Evolutionary conservation across 768 basidiomycete genomes (phyloP).

Genomic region (Tricholoma terreum): DNA sequence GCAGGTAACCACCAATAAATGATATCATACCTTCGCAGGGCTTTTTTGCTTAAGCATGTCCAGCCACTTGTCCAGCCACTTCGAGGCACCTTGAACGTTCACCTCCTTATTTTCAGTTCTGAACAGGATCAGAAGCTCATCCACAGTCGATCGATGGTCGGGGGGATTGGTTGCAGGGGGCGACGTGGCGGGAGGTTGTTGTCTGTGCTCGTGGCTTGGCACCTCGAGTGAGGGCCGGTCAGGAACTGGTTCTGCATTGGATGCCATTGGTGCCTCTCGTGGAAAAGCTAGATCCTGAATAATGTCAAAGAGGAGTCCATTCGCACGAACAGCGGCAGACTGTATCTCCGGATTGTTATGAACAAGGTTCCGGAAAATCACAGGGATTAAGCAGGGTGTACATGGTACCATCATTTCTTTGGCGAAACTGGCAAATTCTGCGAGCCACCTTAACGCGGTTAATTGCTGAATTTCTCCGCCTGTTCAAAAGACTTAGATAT

Average conservation of each 20-base stretch:
- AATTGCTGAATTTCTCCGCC: constrained; percentile 96
- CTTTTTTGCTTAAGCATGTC: constrained; percentile 98
- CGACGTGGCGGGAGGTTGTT: constrained; percentile 64
- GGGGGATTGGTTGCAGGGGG: constrained; percentile 68
- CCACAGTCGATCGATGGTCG: constrained; percentile 91
- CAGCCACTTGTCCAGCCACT: constrained; percentile 98
- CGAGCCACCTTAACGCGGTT: constrained; percentile 90
- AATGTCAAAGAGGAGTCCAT: constrained; percentile 78
- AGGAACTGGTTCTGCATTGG: constrained; percentile 35
- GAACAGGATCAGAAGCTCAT: constrained; percentile 89
- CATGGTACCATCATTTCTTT: constrained; percentile 93
- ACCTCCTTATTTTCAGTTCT: constrained; percentile 96
- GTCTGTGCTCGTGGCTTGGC: constrained; percentile 36
- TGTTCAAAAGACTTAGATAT: constrained; percentile 25
- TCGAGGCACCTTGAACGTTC: constrained; percentile 87
- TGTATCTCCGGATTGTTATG: constrained; percentile 90
- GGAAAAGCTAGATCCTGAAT: constrained; percentile 84
- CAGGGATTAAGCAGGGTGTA: constrained; percentile 88
- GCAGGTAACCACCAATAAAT: too few species aligned
- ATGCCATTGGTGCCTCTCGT: constrained; percentile 42
- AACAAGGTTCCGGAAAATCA: constrained; percentile 91
- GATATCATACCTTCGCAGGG: constrained; percentile 83
- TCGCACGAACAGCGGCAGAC: constrained; percentile 79
- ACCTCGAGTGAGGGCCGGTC: constrained; percentile 20
- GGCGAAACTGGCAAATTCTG: constrained; percentile 84